Evolutionary conservation across 805 yeast species (phyloP).

Genomic region (Jamesozyma spencerorum): DNA sequence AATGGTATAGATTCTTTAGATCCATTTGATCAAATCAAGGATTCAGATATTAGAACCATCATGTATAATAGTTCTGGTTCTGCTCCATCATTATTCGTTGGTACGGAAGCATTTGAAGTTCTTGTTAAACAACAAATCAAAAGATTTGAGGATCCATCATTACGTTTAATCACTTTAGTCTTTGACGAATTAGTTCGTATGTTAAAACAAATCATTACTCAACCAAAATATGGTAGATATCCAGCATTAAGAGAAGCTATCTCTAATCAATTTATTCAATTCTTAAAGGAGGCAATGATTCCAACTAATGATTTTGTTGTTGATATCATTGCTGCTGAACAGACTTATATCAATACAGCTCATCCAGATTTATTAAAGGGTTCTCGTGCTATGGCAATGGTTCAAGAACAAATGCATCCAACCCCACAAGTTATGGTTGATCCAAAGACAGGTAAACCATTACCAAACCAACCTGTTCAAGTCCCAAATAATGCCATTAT

Average conservation of each 20-base stretch:
- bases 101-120: slow-evolving; percentile 92
- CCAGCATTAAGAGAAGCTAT: slow-evolving; percentile 86
- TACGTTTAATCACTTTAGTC: slow-evolving; percentile 89
- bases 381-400: slow-evolving; percentile 87
- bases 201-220: slow-evolving; percentile 70
- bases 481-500: slow-evolving; percentile 23
- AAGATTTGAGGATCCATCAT: slow-evolving; percentile 80
- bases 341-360: slow-evolving; percentile 92
- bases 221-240: slow-evolving; percentile 77
- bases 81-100: slow-evolving; percentile 91
- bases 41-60: slow-evolving; percentile 84
- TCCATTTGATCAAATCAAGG: slow-evolving; percentile 74
- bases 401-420: slow-evolving; percentile 68
- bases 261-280: slow-evolving; percentile 68
- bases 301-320: slow-evolving; percentile 83
- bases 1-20: slow-evolving; percentile 65
- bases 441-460: slow-evolving; percentile 83
- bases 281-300: slow-evolving; percentile 62
- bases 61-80: slow-evolving; percentile 98
- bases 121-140: slow-evolving; percentile 92
- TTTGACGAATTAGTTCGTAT: slow-evolving; percentile 93
- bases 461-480: slow-evolving; percentile 38
- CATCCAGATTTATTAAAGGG: slow-evolving; percentile 96
- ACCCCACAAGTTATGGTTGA: slow-evolving; percentile 68
- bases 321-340: slow-evolving; percentile 79